Conservation (phyloP, 1,284 basidiomycete genomes). For the Filobasidium uniguttulatum region DNA sequence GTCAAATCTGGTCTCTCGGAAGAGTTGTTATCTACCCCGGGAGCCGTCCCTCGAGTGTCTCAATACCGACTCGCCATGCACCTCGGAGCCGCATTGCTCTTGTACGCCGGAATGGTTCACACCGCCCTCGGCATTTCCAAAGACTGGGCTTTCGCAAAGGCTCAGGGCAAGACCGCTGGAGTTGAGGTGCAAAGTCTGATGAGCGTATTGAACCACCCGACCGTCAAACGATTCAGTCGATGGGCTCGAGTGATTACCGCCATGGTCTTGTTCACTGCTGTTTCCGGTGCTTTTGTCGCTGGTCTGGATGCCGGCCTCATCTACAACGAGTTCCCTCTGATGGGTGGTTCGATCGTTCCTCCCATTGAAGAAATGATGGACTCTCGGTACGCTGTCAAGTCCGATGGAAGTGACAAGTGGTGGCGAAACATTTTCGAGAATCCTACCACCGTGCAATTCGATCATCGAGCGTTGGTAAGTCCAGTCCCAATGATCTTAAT, state of each 20-base stretch:
- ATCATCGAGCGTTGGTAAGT: conserved; percentile 79
- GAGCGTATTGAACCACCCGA: conserved; percentile 45
- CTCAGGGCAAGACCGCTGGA: conserved; percentile 25
- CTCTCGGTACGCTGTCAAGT: conserved; percentile 52
- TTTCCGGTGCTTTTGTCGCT: conserved; percentile 74
- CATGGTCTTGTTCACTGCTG: conserved; percentile 75
- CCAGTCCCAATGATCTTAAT: not conserved
- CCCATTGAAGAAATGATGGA: conserved; percentile 73
- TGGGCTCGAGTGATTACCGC: conserved; percentile 51
- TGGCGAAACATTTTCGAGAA: conserved; percentile 95
- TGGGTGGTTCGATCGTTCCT: conserved; percentile 80
- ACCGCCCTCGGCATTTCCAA: conserved; percentile 64
- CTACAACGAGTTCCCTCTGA: conserved; percentile 95
- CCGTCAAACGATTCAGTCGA: conserved; percentile 48
- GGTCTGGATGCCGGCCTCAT: conserved; percentile 90
- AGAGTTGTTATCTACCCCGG: conserved; percentile 61
- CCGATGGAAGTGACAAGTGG: conserved; percentile 60
- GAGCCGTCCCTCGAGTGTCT: conserved; percentile 81
- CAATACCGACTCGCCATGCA: conserved; percentile 95
- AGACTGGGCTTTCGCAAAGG: conserved; percentile 60
- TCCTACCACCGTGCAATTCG: conserved; percentile 92
- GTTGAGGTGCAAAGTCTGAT: conserved; percentile 38
- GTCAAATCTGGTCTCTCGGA: conserved; percentile 89
- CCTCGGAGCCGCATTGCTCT: conserved; percentile 71
- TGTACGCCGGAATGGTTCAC: conserved; percentile 84